Evolutionary conservation across 495 filamentous ascomycete genomes (phyloP), one percentile per base, ranked within the genome.

Genomic region (Stereocaulon alpinum): DNA sequence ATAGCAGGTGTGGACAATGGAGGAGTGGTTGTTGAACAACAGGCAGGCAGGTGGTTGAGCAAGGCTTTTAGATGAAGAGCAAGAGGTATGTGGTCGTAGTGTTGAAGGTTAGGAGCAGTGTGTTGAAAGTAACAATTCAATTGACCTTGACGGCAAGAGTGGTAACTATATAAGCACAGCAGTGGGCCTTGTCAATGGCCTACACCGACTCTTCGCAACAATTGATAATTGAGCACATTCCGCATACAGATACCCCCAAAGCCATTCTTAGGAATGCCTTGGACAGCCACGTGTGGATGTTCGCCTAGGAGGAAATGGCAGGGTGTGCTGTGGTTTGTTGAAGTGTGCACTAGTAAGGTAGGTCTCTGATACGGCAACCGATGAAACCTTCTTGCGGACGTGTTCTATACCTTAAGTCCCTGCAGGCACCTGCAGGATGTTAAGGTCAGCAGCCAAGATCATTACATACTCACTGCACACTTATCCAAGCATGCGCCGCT

Each of bases 131-230:
- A 50, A 51, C 40, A 30, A 30, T 41, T 41, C 24, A 2, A 22
- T 32, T 27, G 56, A 51, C 22, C 7, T 40, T 22, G 29, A 59
- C 29, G 56, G 47, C 49, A 44, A 49, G 22, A 29, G 30, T 24
- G 22, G 22, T 41, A 18, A 55, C 58, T 57, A 64, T 64, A 64
- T 61, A 64, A 24, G 34, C 27, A 45, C 49, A 32, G 44, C 45
- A 58, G 37, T 6, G 41, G 34, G 49, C 37, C 17, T 29, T 43
- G 11, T 60, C 22, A 24, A 44, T 30, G 48, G 52, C 42, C 24
- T 45, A 56, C 61, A 63, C 61, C 61, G 61, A 60, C 57, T 60
- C 50, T 63, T 60, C 22, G 45, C 24, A 59, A 22, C 22, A n/a
- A 44, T 45, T 10, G 53, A 59, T 34, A n/a, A 44, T 45, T 10